Base-by-base conservation (phyloP, 2,329 filamentous ascomycete genomes). In the Pezicula rhizophila region DNA sequence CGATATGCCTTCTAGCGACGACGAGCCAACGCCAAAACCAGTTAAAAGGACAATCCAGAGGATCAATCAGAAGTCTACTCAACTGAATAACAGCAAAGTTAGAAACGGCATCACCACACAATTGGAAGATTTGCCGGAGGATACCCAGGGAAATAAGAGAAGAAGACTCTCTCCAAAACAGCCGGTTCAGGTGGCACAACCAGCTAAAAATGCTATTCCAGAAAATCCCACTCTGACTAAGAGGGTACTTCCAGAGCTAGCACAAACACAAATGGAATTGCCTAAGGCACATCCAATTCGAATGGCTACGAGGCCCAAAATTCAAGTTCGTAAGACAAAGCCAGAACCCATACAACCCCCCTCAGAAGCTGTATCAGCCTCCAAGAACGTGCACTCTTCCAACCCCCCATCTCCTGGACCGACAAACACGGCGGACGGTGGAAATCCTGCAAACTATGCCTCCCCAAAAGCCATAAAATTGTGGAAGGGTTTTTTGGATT, bases 401-500 rank as follows among this genome's bases (percentile, higher is more conserved):
- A 44, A 45, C 6, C 53, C 50, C 8, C 50, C 56, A 25, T 54
- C 58, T 20, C 50, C 54, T 6, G 39, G 44, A 11, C 35, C 47
- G 6, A 57, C 44, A 10, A 57, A 59, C 34, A 52, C 54, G 52
- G 57, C 54, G 46, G 59, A 61, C 52, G 33, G 53, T 8, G 55
- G 55, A 41, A 34, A 49, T 6, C 25, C 37, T 2, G 28, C 41
- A 18, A 43, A 46, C 6, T 44, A 58, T 17, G 49, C 59, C n/a
- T 61, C 60, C 12, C 62, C 61, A 10, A 59, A 52, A 35, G 58
- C 55, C 11, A 26, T 54, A 26, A 53, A 59, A 42, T 56, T 64
- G 52, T 59, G 61, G 62, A 52, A 59, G 33, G 57, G 49, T 14
- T 46, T 64, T 12, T 42, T 64, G 20, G 56, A 57, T 8, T 48